Conservation (phyloP, 495 filamentous ascomycete species). For the Halenospora varia region DNA sequence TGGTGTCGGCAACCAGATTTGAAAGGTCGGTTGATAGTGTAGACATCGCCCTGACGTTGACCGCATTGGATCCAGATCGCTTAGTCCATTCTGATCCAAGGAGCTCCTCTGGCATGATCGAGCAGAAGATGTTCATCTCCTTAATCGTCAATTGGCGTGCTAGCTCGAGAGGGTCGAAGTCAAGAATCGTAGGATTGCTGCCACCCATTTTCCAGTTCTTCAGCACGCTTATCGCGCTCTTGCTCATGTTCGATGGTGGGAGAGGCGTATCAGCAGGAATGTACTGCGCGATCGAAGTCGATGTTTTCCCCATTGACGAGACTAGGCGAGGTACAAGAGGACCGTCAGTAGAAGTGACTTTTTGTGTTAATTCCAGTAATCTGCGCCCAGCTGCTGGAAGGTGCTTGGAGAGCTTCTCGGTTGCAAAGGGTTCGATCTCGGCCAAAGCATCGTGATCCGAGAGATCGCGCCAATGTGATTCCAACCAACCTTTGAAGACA, state of each 20-base stretch:
- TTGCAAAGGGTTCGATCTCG: slow-evolving; percentile 75
- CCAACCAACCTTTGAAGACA: slow-evolving; percentile 94
- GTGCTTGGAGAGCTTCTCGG: slow-evolving; percentile 57
- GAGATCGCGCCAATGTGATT: slow-evolving; percentile 88
- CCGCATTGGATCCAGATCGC: slow-evolving; percentile 68
- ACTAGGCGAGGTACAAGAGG: slow-evolving; percentile 81
- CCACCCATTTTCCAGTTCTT: slow-evolving; percentile 70
- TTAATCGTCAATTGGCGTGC: slow-evolving; percentile 92
- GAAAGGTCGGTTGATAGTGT: slow-evolving; percentile 86
- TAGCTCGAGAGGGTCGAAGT: slow-evolving; percentile 90
- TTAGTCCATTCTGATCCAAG: slow-evolving; percentile 92
- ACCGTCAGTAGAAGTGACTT: slow-evolving; percentile 73
- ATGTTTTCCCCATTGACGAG: slow-evolving; percentile 86
- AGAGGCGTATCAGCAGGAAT: slow-evolving; percentile 66
- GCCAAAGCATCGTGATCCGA: slow-evolving; percentile 70
- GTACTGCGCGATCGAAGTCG: slow-evolving; percentile 63
- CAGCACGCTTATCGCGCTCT: slow-evolving; percentile 70
- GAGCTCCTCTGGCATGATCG: slow-evolving; percentile 91
- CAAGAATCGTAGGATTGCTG: slow-evolving; percentile 69
- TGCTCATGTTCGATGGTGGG: slow-evolving; percentile 65
- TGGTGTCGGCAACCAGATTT: slow-evolving; percentile 93
- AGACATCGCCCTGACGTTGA: slow-evolving; percentile 95
- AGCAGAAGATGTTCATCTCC: slow-evolving; percentile 89
- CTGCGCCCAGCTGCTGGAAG: slow-evolving; percentile 77
- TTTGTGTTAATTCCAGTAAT: slow-evolving; percentile 71